Evolutionary conservation across 192 early-diverging fungal species (phyloP).

Genomic region (Geranomyces variabilis): DNA sequence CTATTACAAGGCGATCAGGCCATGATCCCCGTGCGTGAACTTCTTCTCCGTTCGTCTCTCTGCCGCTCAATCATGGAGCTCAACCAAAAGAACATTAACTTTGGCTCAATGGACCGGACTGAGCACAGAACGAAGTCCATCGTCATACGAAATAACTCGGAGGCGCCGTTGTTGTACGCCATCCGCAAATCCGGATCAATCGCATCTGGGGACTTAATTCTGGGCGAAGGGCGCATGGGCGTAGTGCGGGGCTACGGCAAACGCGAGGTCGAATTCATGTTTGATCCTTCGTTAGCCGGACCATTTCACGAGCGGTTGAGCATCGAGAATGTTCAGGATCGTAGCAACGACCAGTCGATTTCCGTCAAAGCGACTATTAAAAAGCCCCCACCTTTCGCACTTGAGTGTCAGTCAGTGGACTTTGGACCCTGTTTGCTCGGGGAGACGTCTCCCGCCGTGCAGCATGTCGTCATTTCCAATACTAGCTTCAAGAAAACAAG

Average conservation of each 20-base stretch:
- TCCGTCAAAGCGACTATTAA: slow-evolving; percentile 89
- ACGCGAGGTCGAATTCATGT: slow-evolving; percentile 90
- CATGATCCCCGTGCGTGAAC: slow-evolving; percentile 83
- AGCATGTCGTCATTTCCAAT: slow-evolving; percentile 77
- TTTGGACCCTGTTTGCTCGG: slow-evolving; percentile 75
- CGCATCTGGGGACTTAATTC: slow-evolving; percentile 86
- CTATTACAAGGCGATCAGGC: slow-evolving; percentile 61
- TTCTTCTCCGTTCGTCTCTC: slow-evolving; percentile 84
- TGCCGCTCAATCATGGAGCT: slow-evolving; percentile 87
- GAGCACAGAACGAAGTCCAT: slow-evolving; percentile 86
- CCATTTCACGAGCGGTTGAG: slow-evolving; percentile 81
- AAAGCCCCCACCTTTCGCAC: slow-evolving; percentile 84
- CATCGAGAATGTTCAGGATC: slow-evolving; percentile 89
- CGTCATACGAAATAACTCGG: slow-evolving; percentile 86
- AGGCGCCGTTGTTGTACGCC: slow-evolving; percentile 85
- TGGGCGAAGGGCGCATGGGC: slow-evolving; percentile 79
- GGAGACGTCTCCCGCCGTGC: slow-evolving; percentile 52
- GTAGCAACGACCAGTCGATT: slow-evolving; percentile 74
- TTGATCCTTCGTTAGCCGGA: slow-evolving; percentile 89
- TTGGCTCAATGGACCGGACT: slow-evolving; percentile 84
- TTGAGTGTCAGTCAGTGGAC: slow-evolving; percentile 70
- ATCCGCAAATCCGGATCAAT: slow-evolving; percentile 95
- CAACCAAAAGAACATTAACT: slow-evolving; percentile 96
- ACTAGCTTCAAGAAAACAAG: slow-evolving; percentile 77
- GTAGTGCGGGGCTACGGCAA: slow-evolving; percentile 89